Conservation (phyloP, 768 basidiomycete species). For the Lactifluus subvellereus region DNA sequence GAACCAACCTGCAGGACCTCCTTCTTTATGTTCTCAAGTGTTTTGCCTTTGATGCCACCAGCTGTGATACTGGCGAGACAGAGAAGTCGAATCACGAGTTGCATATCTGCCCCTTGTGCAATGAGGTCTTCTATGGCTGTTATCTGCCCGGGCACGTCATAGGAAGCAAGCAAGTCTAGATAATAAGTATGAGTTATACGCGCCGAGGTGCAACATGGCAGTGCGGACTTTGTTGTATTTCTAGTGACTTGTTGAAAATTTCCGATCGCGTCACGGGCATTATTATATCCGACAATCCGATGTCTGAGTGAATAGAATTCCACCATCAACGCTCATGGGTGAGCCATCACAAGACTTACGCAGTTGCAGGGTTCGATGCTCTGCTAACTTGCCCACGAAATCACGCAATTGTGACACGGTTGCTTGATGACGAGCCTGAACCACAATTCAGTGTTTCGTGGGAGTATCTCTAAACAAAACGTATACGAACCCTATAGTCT, state of each 20-base stretch:
- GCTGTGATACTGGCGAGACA: conserved; percentile 81
- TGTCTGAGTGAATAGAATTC: conserved; percentile 52
- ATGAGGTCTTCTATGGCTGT: conserved; percentile 88
- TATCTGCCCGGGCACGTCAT: conserved; percentile 75
- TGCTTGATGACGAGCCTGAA: conserved; percentile 74
- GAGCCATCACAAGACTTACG: conserved; percentile 51
- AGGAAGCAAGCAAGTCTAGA: conserved; percentile 89
- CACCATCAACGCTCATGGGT: neutral
- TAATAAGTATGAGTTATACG: conserved; percentile 8
- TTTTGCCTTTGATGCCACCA: conserved; percentile 83
- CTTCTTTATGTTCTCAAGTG: conserved; percentile 81
- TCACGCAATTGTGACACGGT: conserved; percentile 88
- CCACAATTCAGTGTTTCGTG: conserved; percentile 5
- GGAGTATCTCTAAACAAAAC: neutral
- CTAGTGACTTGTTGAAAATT: conserved; percentile 84
- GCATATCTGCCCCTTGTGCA: conserved; percentile 78
- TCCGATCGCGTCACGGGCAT: conserved; percentile 81
- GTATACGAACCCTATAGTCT: conserved; percentile 71
- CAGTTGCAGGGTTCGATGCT: conserved; percentile 82
- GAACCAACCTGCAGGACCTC: conserved; percentile 74
- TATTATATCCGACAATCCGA: conserved; percentile 87
- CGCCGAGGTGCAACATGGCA: neutral
- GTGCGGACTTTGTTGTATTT: conserved; percentile 85
- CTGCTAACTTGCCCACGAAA: conserved; percentile 90
- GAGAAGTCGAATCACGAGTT: conserved; percentile 68